Conservation (phyloP, 2,329 filamentous ascomycete genomes). For the Diaporthe sp. region DNA sequence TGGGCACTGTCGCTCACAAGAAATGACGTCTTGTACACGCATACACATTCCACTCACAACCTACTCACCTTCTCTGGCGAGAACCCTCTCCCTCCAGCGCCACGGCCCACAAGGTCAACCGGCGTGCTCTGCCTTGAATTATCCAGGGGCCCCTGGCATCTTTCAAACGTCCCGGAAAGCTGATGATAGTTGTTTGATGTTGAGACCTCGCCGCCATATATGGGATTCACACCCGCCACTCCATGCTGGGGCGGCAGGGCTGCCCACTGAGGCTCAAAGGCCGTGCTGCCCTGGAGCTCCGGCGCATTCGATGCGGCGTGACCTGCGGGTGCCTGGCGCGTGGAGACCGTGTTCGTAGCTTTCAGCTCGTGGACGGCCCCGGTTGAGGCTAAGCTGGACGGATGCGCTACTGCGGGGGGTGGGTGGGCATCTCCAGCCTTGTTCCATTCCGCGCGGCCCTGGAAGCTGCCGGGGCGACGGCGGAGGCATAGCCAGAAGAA, state of each 20-base stretch:
- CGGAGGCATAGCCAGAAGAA: constrained; percentile 26
- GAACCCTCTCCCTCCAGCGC: neutral
- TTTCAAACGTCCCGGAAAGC: constrained; percentile 8
- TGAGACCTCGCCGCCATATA: constrained; percentile 15
- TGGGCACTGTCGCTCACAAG: too few species aligned
- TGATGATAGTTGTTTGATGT: constrained; percentile 15
- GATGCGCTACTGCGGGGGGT: neutral
- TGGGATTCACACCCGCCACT: neutral
- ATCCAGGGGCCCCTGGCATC: neutral
- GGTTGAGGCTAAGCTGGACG: neutral
- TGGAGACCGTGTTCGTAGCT: neutral
- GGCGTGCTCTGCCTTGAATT: constrained; percentile 28
- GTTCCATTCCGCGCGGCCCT: neutral
- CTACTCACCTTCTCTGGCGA: neutral
- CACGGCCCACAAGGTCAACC: constrained; percentile 12
- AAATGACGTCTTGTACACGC: too few species aligned
- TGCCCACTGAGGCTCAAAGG: neutral
- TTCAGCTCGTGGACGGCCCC: constrained; percentile 20
- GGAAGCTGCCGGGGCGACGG: neutral
- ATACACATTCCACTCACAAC: neutral
- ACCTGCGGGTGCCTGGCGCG: neutral
- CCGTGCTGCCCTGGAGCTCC: constrained; percentile 20
- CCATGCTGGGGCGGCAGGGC: neutral
- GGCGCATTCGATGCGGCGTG: neutral
- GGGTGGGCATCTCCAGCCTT: neutral